Evolutionary conservation across 108 stramenopile genomes (phyloP).

Genomic region (Halocafeteria seosinensis): DNA sequence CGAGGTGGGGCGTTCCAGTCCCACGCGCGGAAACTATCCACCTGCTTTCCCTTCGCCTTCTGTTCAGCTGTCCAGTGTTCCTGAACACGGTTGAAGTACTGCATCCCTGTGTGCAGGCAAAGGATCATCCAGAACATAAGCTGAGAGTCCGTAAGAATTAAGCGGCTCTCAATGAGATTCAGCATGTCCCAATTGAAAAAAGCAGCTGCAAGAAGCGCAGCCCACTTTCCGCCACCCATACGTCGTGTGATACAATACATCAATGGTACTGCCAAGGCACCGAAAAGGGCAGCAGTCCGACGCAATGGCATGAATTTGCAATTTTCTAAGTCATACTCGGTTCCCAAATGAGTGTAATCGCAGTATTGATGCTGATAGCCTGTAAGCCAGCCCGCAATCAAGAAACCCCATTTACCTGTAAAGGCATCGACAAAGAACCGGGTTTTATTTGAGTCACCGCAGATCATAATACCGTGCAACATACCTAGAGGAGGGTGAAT

Average conservation of each 20-base stretch:
- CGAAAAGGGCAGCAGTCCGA: neutral
- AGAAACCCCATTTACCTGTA: neutral
- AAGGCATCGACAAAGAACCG: neutral
- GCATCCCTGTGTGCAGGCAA: neutral
- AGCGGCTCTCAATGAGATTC: conserved; percentile 8
- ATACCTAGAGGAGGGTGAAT: conserved; percentile 1
- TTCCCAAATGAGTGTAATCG: neutral
- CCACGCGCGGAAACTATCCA: neutral
- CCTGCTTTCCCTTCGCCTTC: neutral
- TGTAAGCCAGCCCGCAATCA: neutral
- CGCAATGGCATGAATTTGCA: conserved; percentile 6
- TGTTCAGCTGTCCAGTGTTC: neutral
- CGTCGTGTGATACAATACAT: neutral
- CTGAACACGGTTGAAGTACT: neutral
- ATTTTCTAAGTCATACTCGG: neutral
- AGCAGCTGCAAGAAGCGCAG: neutral
- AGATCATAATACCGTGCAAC: no score
- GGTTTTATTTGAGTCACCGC: no score
- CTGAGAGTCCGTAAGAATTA: conserved; percentile 5
- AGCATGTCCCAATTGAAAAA: neutral
- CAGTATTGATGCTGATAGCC: neutral
- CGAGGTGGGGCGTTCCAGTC: neutral
- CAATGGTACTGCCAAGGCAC: neutral
- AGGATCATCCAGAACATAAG: neutral
- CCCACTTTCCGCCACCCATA: neutral